Evolutionary conservation across 1,139 yeast genomes (phyloP), one percentile per base, ranked within the genome.

Genomic region (Blastobotrys buckinghamii): DNA sequence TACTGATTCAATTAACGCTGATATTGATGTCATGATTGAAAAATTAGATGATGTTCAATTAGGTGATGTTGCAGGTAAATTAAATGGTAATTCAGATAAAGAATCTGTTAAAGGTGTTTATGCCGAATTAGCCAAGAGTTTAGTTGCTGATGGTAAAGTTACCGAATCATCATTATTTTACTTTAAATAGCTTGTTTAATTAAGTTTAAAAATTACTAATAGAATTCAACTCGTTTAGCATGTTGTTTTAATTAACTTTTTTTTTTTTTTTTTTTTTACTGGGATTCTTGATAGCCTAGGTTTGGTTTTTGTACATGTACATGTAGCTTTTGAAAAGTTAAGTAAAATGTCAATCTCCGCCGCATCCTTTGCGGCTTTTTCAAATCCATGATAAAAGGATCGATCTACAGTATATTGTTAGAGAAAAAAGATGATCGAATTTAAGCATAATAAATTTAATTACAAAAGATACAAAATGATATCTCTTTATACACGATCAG

Each of bases 1-100:
- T 49, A 74, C 75, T 51, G 82, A 86, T 59, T 95, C 85, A 58
- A 65, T 68, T 29, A 71, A 67, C 44, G 54, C 55, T 40, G 97
- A 92, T 67, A 71, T 88, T 55, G 95, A 84, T 56, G 72, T 80
- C 55, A 75, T 92, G 60, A 76, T 89, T 60, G 97, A 88, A 55
- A 73, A 81, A 59, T 76, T 90, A 55, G 86, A 84, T 62, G 97
- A 89, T 61, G 71, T 77, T 44, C 82, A 83, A 67, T 78, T 90
- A 65, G 81, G 78, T 50, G 78, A 75, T 22, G 79, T 84, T 63
- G 92, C 95, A 49, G 73, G 68, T 39, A 80, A 81, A 71, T 70
- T 83, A 53, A 70, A 72, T 53, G 78, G 73, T 47, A 67, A 63
- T 42, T 63, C 68, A 33, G 78, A 75, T 56, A 78, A 77, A 50